These are phyloP conservation scores for Rhododendron mucronatum DNA, from an alignment of 148 eudicot species.

Conservation along the genomic window DNA sequence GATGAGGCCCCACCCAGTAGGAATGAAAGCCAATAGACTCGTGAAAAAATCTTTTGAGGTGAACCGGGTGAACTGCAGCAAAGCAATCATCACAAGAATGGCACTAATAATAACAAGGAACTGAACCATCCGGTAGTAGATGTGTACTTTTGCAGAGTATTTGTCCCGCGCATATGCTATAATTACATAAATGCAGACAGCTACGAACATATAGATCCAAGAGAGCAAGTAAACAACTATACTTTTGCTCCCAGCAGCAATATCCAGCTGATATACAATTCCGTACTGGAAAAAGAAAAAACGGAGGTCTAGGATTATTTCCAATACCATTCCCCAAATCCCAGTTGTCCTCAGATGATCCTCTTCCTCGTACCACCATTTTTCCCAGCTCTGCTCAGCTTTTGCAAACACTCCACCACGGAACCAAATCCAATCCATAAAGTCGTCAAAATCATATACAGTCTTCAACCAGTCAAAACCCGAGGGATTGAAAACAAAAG, in stretches of 20 bases:
- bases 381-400: slow-evolving; percentile 39
- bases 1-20: slow-evolving; percentile 32
- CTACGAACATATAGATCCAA: slow-evolving; percentile 58
- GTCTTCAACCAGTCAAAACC: slow-evolving; percentile 94
- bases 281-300: slow-evolving; percentile 36
- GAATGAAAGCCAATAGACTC: slow-evolving; percentile 48
- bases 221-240: slow-evolving; percentile 73
- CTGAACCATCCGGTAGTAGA: slow-evolving; percentile 61
- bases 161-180: slow-evolving; percentile 18
- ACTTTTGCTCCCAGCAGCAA: slow-evolving; percentile 49
- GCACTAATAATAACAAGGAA: slow-evolving; percentile 15
- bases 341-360: slow-evolving; percentile 55
- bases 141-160: slow-evolving; percentile 23
- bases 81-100: slow-evolving; percentile 12
- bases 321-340: slow-evolving; percentile 45
- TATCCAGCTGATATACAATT: slow-evolving; percentile 27
- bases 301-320: slow-evolving; percentile 24
- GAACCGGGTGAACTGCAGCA: slow-evolving; percentile 21
- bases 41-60: slow-evolving; percentile 36
- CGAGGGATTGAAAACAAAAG: slow-evolving; percentile 75
- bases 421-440: slow-evolving; percentile 88
- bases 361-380: slow-evolving; percentile 37
- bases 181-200: slow-evolving; percentile 6
- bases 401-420: slow-evolving; percentile 70
- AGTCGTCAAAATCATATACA: slow-evolving; percentile 76